These are phyloP conservation scores for Tuctoria greenei DNA, from an alignment of 176 grass and related monocot species.

Conservation along the genomic window DNA sequence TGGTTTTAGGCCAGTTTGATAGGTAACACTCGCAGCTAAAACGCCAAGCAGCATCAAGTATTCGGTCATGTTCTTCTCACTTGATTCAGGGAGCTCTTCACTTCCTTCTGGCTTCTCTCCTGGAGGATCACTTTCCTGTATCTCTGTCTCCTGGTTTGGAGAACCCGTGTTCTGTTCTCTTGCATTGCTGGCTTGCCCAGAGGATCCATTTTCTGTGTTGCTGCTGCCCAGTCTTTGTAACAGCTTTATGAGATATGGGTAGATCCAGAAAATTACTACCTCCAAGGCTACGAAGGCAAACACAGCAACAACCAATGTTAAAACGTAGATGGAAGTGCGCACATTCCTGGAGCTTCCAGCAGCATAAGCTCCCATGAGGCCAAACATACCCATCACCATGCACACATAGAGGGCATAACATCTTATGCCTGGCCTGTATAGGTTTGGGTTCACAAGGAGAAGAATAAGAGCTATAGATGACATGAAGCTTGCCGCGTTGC, in stretches of 20 bases:
- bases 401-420: slow-evolving; percentile 41
- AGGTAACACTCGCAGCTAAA: slow-evolving; percentile 44
- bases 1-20: slow-evolving; percentile 39
- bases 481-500: slow-evolving; percentile 56
- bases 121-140: neutral
- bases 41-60: slow-evolving; percentile 43
- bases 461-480: slow-evolving; percentile 45
- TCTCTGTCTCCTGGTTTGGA: neutral
- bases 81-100: neutral
- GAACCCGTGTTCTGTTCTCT: neutral
- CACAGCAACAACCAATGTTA: slow-evolving; percentile 22
- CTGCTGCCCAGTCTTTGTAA: too few species aligned
- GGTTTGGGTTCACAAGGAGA: slow-evolving; percentile 43
- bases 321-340: slow-evolving; percentile 41
- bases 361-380: slow-evolving; percentile 47
- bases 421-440: slow-evolving; percentile 28
- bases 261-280: slow-evolving; percentile 4
- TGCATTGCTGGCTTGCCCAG: neutral
- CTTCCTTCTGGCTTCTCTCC: neutral
- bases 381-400: slow-evolving; percentile 35
- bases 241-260: neutral
- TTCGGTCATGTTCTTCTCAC: neutral
- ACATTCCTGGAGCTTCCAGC: slow-evolving; percentile 41
- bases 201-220: neutral
- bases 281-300: slow-evolving; percentile 15